Conservation (phyloP, 1,284 basidiomycete genomes). For the Coniophora puteana region DNA sequence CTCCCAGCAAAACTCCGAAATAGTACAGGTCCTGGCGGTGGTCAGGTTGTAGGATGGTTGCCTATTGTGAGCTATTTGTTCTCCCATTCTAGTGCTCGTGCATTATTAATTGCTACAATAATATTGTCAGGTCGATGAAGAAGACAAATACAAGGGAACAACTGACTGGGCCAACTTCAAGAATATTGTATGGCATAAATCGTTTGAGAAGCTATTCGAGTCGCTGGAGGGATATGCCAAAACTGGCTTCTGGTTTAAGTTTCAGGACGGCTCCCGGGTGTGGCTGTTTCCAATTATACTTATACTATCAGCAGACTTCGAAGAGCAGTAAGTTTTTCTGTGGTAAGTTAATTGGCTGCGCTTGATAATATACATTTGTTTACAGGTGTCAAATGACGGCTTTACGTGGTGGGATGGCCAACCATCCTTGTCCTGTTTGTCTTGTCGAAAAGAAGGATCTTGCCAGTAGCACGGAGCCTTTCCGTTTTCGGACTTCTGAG, state of each 20-base stretch:
- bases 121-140: conserved; percentile 20
- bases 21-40: conserved; percentile 32
- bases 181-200: conserved; percentile 25
- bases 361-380: conserved; percentile 1
- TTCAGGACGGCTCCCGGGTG: conserved; percentile 2
- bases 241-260: conserved; percentile 10
- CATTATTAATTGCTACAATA: background rate
- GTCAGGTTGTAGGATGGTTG: conserved; percentile 39
- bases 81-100: no score
- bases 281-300: conserved; percentile 12
- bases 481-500: no score
- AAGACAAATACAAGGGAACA: conserved; percentile 21
- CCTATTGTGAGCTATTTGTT: conserved; percentile 38
- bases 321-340: conserved; percentile 21
- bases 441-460: conserved; percentile 5
- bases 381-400: conserved; percentile 9
- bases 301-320: conserved; percentile 16
- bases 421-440: conserved; percentile 11
- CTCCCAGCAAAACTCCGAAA: conserved; percentile 36
- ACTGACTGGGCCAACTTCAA: conserved; percentile 29
- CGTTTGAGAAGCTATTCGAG: conserved; percentile 13
- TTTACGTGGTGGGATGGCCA: conserved; percentile 5
- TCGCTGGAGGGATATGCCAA: conserved; percentile 8
- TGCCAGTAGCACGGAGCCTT: no score
- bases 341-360: no score